These are phyloP conservation scores for Marchantia paleacea DNA, from an alignment of 225 moss, liverwort and hornwort species.

Conservation along the genomic window DNA sequence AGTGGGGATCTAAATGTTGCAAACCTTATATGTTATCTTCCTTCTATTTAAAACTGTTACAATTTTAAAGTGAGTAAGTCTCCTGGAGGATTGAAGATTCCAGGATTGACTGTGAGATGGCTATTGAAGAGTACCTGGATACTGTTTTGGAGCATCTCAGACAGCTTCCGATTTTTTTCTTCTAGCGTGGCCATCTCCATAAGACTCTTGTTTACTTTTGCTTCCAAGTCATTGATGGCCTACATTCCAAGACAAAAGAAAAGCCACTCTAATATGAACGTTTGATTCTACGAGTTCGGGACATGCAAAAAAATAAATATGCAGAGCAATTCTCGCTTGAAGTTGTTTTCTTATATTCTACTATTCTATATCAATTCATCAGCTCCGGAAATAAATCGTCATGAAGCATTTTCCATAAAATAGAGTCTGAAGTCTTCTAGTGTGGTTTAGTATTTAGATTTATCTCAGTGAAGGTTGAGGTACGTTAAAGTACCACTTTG, in stretches of 20 bases:
- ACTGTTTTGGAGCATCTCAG: constrained; percentile 46
- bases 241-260: constrained; percentile 17
- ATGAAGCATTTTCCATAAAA: no score
- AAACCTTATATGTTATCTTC: no score
- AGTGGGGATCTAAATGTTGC: no score
- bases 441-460: neutral
- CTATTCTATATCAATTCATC: no score
- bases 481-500: constrained; percentile 45
- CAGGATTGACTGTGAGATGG: no score
- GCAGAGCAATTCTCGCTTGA: no score
- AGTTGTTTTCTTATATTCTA: no score
- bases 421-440: neutral
- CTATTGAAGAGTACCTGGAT: constrained; percentile 59
- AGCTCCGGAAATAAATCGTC: no score
- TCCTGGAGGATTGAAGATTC: neutral
- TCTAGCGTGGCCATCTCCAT: constrained; percentile 55
- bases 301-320: neutral
- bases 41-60: neutral
- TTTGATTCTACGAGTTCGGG: neutral
- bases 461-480: neutral
- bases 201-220: constrained; percentile 43
- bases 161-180: constrained; percentile 55
- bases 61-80: neutral
- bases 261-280: neutral
- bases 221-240: constrained; percentile 60